Evolutionary conservation across 2,329 filamentous ascomycete species (phyloP), one percentile per base, ranked within the genome.

Genomic region (Exserohilum turcica): DNA sequence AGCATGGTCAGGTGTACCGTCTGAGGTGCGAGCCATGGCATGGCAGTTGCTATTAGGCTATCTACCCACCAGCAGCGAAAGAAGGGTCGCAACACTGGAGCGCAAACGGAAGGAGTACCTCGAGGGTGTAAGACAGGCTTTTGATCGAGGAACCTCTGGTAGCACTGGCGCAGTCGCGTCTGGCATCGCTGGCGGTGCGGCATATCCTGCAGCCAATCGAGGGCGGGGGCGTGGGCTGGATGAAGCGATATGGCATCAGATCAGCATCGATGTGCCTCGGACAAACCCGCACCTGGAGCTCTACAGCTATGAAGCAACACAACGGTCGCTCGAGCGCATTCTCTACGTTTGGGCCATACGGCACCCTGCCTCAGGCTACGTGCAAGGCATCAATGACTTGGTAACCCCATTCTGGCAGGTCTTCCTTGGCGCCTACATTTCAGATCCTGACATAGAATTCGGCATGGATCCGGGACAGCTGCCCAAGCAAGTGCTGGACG

Each of bases 351-450:
- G 94, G 94, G 94, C 94, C 2, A 96, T 99, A 64, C 86, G 95
- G 44, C 94, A 99, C 78, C 94, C 94, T 1, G 95, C 95, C 5
- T 96, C 92, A 70, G 94, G 94, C 45, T 99, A 99, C 70, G 94
- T 99, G 0, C 94, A 99, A 77, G 94, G 94, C 31, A 99, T 99
- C 77, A 99, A 99, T 74, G 94, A 99, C 72, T 83, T 99, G 27
- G 94, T 97, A 10, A 96, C 93, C 8, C 94, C 94, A 1, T 97
- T 99, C 71, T 99, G 91, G 89, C 92, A 99, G 75, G 93, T 97
- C 2, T 99, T 99, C 65, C 80, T 99, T 3, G 91, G 91, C 3
- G 88, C 90, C 38, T 99, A 99, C 75, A 94, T 97, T 56, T 92
- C 91, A n/a, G 91, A 97, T 72, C 84, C 88, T 24, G 88, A 97